A percentile compares a stretch with the other conserved stretches of the same genome.
Evolutionary conservation across 441 rosid species (phyloP).

Genomic region (Brassica hybrid): DNA sequence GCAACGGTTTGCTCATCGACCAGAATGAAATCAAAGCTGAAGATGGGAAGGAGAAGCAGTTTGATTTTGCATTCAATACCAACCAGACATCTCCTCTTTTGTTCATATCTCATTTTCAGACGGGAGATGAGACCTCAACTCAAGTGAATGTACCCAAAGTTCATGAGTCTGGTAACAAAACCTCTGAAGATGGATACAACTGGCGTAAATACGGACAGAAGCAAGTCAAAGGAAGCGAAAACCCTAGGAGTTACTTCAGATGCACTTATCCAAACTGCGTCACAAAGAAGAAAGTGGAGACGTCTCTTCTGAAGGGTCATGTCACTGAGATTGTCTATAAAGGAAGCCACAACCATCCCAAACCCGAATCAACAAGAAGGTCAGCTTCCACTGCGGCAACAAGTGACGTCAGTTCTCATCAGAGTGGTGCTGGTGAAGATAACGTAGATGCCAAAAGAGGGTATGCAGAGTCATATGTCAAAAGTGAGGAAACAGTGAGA

Average conservation of each 20-base stretch:
- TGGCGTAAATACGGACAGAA: conserved; percentile 98
- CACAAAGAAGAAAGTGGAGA: conserved; percentile 91
- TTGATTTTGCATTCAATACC: neutral
- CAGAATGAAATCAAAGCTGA: neutral
- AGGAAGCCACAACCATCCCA: conserved; percentile 90
- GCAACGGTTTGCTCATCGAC: conserved; percentile 8
- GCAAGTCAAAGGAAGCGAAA: conserved; percentile 77
- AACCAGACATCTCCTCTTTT: neutral
- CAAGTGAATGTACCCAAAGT: conserved; percentile 43
- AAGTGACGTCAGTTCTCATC: conserved; percentile 56
- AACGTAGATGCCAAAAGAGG: conserved; percentile 84
- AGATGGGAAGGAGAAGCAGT: neutral
- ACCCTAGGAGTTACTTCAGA: conserved; percentile 86
- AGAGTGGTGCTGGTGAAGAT: conserved; percentile 76
- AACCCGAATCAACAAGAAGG: conserved; percentile 71
- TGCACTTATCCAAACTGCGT: conserved; percentile 80
- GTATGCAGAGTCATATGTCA: conserved; percentile 47
- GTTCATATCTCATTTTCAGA: conserved; percentile 15
- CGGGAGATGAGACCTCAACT: conserved; percentile 16
- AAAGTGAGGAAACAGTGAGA: conserved; percentile 37
- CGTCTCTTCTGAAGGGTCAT: conserved; percentile 67
- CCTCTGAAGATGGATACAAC: conserved; percentile 83
- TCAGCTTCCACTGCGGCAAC: conserved; percentile 53
- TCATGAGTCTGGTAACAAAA: conserved; percentile 10
- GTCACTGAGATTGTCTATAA: conserved; percentile 88